phyloP scores from a whole-genome alignment of 768 basidiomycete genomes.

The Termitomyces eurrhizus region DNA sequence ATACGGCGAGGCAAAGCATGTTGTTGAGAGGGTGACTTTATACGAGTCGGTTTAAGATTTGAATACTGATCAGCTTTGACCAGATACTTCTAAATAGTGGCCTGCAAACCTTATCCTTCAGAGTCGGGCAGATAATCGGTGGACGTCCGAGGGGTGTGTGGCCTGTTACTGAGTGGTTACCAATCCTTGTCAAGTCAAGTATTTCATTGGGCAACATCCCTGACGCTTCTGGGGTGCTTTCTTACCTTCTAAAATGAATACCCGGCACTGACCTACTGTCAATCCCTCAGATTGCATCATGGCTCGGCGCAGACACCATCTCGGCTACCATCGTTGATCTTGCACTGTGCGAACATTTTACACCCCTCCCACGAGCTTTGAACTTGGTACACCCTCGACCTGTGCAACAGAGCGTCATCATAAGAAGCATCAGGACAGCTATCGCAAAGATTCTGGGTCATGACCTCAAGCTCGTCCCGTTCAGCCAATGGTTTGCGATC shows the following conservation, averaged over 20 bases:
- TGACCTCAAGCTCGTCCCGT: conserved; percentile 6
- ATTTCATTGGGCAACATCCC: conserved; percentile 25
- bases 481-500: conserved; percentile 16
- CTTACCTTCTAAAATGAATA: neutral
- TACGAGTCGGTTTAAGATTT: neutral
- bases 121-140: conserved; percentile 35
- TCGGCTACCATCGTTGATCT: conserved; percentile 25
- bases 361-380: conserved; percentile 15
- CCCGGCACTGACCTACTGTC: neutral
- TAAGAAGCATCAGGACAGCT: conserved; percentile 2
- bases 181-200: conserved; percentile 34
- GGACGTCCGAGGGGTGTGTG: conserved; percentile 31
- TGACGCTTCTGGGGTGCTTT: conserved; percentile 23
- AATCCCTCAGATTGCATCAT: conserved; percentile 19
- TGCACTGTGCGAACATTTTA: conserved; percentile 18
- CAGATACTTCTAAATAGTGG: conserved; percentile 30
- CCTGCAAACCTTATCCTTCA: conserved; percentile 25
- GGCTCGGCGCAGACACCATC: conserved; percentile 27
- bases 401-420: conserved; percentile 19
- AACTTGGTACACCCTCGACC: conserved; percentile 33
- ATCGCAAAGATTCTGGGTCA: conserved; percentile 2
- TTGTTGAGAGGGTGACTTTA: conserved; percentile 27
- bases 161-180: conserved; percentile 36
- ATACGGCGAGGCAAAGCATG: conserved; percentile 32
- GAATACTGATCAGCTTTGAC: neutral